Evolutionary conservation across 2,329 filamentous ascomycete genomes (phyloP).

Genomic region (Truncatella angustata): DNA sequence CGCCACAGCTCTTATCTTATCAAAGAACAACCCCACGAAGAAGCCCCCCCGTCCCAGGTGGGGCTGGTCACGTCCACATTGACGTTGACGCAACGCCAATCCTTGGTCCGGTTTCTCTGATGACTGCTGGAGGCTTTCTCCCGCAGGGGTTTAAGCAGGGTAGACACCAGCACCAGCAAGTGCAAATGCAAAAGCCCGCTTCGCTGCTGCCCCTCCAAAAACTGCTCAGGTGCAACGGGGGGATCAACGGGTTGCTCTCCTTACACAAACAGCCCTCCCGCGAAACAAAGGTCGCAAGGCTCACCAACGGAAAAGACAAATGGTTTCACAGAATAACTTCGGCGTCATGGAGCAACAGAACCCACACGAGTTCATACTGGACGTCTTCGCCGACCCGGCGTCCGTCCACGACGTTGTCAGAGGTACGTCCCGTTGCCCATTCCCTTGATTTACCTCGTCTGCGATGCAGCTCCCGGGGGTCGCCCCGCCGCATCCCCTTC

Average conservation of each 20-base stretch:
- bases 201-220: not conserved
- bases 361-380: conserved; percentile 86
- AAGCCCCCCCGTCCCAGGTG: no score
- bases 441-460: conserved; percentile 10
- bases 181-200: no score
- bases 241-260: not conserved
- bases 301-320: no score
- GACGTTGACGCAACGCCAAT: conserved; percentile 12
- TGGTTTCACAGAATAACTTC: conserved; percentile 11
- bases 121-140: conserved; percentile 9
- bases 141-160: no score
- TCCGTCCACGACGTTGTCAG: conserved; percentile 91
- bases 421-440: conserved; percentile 55
- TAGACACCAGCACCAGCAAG: no score
- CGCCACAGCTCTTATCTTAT: no score
- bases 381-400: conserved; percentile 86
- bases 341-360: conserved; percentile 46
- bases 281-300: no score
- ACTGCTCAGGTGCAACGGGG: conserved; percentile 1
- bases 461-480: not conserved
- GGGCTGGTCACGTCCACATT: no score
- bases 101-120: conserved; percentile 8
- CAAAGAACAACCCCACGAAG: no score
- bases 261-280: not conserved
- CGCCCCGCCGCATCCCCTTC: not conserved